Evolutionary conservation across 441 rosid genomes (phyloP).

Genomic region (Aleurites moluccanus): DNA sequence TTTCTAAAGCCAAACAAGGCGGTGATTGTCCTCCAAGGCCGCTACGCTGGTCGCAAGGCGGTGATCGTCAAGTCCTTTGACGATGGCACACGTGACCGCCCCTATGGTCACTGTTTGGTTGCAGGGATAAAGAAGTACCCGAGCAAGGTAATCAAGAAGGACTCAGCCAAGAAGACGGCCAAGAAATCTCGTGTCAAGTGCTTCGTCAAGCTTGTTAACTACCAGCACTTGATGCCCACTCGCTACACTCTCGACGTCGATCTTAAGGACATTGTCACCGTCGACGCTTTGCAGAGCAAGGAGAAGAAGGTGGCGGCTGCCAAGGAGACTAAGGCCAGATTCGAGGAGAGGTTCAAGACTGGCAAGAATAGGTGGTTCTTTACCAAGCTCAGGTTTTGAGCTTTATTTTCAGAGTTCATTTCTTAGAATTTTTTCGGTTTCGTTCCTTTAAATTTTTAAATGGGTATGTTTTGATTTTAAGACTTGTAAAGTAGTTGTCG

Average conservation of each 20-base stretch:
- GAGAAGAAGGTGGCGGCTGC: conserved; percentile 61
- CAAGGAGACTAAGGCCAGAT: conserved; percentile 54
- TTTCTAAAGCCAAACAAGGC: conserved; percentile 63
- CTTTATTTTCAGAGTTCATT: background rate
- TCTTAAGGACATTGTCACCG: conserved; percentile 49
- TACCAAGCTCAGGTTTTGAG: conserved; percentile 61
- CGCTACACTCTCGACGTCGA: conserved; percentile 63
- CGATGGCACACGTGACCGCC: conserved; percentile 49
- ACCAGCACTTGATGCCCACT: conserved; percentile 63
- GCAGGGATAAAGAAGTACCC: conserved; percentile 4
- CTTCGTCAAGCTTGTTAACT: conserved; percentile 36
- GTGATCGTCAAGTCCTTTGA: conserved; percentile 55
- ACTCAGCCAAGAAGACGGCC: background rate
- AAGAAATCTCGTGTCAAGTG: conserved; percentile 1
- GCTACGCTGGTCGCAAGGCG: conserved; percentile 59
- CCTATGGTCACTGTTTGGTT: conserved; percentile 4
- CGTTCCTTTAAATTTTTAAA: background rate
- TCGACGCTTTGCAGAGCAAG: conserved; percentile 40
- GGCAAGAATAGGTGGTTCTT: conserved; percentile 71
- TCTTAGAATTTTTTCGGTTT: too few relatives aligned
- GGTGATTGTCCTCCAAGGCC: conserved; percentile 58
- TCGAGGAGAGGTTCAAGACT: conserved; percentile 64
- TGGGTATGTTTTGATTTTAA: background rate
- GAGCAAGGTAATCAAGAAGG: conserved; percentile 1
- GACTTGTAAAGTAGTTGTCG: background rate